These are phyloP conservation scores for Zygnema circumcarinatum DNA, from an alignment of 139 green algal genomes.

Conservation along the genomic window DNA sequence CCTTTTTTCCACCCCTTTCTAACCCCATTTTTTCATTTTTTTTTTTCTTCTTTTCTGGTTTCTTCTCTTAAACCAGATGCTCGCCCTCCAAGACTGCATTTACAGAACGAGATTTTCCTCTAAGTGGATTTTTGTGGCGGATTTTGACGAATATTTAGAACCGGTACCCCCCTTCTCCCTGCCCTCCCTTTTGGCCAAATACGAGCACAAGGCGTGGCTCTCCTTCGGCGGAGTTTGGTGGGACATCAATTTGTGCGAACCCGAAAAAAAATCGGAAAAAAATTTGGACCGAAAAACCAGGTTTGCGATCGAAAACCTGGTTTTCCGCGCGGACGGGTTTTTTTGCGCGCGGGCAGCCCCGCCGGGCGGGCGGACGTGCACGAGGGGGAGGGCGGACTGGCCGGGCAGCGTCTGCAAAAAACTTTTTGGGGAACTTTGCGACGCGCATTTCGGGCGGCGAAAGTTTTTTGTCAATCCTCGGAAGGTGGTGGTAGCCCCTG, in stretches of 20 bases:
- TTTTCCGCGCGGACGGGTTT: not conserved
- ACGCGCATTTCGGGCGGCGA: not conserved
- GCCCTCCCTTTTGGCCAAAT: not conserved
- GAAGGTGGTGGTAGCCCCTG: too few relatives aligned
- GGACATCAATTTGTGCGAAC: not conserved
- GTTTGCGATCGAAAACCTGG: not conserved
- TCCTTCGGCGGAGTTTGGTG: not conserved
- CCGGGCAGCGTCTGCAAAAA: not conserved
- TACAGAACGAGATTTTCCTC: not conserved
- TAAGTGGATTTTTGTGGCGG: not conserved
- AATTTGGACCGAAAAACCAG: not conserved
- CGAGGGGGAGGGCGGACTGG: not conserved
- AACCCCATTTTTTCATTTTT: not conserved
- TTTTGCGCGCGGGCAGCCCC: not conserved
- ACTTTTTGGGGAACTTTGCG: not conserved
- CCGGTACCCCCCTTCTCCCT: not conserved
- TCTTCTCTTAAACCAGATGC: not conserved
- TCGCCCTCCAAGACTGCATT: constrained; percentile 5
- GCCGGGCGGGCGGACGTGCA: not conserved
- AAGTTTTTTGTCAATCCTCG: not conserved
- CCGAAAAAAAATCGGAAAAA: not conserved
- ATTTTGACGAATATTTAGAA: constrained; percentile 24
- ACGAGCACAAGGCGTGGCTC: not conserved
- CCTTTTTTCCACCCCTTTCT: not conserved
- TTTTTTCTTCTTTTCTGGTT: not conserved